Conservation (phyloP, 768 basidiomycete genomes). For the Rickenella mellea region DNA sequence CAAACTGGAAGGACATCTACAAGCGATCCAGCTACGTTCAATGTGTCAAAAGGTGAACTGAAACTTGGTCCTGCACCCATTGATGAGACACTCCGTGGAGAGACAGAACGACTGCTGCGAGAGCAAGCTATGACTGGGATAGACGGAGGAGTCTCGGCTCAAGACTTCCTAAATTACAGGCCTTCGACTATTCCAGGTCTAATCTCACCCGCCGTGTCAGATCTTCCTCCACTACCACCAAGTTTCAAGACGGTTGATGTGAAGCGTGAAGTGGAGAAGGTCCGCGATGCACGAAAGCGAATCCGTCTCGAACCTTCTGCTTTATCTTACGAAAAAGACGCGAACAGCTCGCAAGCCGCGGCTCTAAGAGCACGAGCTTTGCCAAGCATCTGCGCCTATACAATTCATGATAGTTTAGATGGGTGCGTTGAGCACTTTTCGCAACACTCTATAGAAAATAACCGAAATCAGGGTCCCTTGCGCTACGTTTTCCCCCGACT, state of each 20-base stretch:
- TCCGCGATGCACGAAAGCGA: constrained; percentile 84
- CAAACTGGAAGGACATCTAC: constrained; percentile 33
- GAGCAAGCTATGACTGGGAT: constrained; percentile 76
- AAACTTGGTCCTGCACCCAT: constrained; percentile 82
- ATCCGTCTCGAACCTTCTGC: constrained; percentile 80
- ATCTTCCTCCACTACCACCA: constrained; percentile 73
- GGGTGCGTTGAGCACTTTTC: constrained; percentile 76
- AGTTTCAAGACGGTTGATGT: constrained; percentile 82
- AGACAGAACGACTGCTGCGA: constrained; percentile 69
- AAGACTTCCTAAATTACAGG: constrained; percentile 48
- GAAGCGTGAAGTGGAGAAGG: constrained; percentile 80
- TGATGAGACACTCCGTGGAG: constrained; percentile 68
- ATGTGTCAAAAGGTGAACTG: constrained; percentile 63
- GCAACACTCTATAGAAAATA: constrained; percentile 4
- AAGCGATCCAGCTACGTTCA: constrained; percentile 65
- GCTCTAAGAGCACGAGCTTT: constrained; percentile 55
- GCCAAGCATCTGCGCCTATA: constrained; percentile 93
- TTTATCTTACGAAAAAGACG: constrained; percentile 42
- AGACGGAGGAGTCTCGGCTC: constrained; percentile 50
- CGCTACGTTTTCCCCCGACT: constrained; percentile 83
- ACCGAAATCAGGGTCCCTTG: constrained; percentile 57
- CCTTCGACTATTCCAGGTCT: constrained; percentile 45
- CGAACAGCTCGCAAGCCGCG: constrained; percentile 47
- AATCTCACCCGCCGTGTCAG: constrained; percentile 54
- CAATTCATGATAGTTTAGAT: constrained; percentile 90